Conservation (phyloP, 805 yeast species). For the Candida pseudofarinosa region DNA sequence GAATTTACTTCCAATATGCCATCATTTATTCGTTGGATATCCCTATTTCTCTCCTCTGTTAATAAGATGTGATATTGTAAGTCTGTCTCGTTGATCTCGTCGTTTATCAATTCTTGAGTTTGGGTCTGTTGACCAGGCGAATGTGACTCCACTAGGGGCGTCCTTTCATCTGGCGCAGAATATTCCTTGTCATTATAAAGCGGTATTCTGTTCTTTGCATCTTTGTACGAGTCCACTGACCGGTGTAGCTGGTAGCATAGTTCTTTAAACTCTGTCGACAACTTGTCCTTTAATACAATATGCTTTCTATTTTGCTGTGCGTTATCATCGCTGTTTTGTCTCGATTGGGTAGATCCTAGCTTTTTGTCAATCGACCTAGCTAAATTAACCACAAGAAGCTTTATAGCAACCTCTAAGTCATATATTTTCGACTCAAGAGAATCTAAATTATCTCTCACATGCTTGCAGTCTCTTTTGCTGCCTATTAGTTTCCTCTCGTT, state of each 20-base stretch:
- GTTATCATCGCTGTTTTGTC: constrained; percentile 2
- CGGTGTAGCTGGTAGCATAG: constrained; percentile 43
- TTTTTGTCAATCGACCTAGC: constrained; percentile 23
- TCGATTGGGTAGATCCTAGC: constrained; percentile 16
- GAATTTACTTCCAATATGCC: constrained; percentile 84
- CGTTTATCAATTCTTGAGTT: constrained; percentile 33
- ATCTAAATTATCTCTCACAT: constrained; percentile 34
- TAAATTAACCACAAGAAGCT: constrained; percentile 23
- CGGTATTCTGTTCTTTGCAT: constrained; percentile 15
- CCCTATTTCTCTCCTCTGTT: constrained; percentile 69
- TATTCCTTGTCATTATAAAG: background rate
- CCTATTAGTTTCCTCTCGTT: constrained; percentile 49
- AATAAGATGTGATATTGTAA: constrained; percentile 60
- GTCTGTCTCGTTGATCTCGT: constrained; percentile 42
- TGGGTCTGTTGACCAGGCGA: constrained; percentile 23
- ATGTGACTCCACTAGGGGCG: constrained; percentile 35
- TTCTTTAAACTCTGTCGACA: constrained; percentile 52
- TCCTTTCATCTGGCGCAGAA: constrained; percentile 18
- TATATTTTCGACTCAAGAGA: constrained; percentile 26
- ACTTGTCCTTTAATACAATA: constrained; percentile 45
- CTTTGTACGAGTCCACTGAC: constrained; percentile 45
- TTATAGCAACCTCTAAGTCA: constrained; percentile 29
- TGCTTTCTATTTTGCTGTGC: constrained; percentile 36
- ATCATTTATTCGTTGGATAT: constrained; percentile 65
- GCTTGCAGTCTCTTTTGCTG: constrained; percentile 42